Percentiles rank a stretch among this genome's conserved stretches.
phyloP scores from a whole-genome alignment of 2,329 filamentous ascomycete genomes.

The Rhinocladiella mackenziei region DNA sequence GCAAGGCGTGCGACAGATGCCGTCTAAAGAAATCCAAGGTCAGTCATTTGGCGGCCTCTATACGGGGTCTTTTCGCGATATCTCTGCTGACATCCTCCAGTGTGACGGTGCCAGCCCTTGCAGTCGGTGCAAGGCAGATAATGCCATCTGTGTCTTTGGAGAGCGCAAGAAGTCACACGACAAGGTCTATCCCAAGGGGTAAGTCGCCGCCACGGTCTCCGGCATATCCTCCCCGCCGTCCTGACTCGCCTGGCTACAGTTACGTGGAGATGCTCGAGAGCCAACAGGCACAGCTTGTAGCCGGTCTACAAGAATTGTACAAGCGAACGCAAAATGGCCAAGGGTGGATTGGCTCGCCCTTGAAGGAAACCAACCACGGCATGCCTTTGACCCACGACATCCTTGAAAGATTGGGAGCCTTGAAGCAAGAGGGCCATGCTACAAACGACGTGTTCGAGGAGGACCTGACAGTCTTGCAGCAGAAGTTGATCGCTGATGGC shows the following conservation, averaged over 20 bases:
- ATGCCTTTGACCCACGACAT: conserved; percentile 62
- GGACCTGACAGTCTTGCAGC: conserved; percentile 53
- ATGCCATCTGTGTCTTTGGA: conserved; percentile 62
- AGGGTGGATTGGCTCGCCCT: conserved; percentile 53
- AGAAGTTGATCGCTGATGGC: conserved; percentile 52
- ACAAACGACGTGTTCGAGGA: conserved; percentile 56
- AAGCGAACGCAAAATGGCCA: conserved; percentile 49
- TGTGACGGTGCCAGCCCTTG: conserved; percentile 61
- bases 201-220: conserved; percentile 31
- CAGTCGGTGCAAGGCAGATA: conserved; percentile 59
- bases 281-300: conserved; percentile 59
- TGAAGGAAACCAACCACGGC: conserved; percentile 51
- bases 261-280: conserved; percentile 66
- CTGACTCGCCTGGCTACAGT: conserved; percentile 35
- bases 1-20: conserved; percentile 64
- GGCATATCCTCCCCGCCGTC: background rate
- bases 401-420: conserved; percentile 54
- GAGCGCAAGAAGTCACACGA: conserved; percentile 64
- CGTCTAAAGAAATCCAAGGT: conserved; percentile 64
- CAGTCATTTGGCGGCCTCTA: conserved; percentile 28
- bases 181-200: conserved; percentile 67
- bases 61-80: background rate
- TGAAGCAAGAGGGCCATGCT: conserved; percentile 50
- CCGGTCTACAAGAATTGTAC: conserved; percentile 59
- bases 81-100: conserved; percentile 35